phyloP scores from a whole-genome alignment of 495 filamentous ascomycete genomes.

The Ascodesmis nigricans region DNA sequence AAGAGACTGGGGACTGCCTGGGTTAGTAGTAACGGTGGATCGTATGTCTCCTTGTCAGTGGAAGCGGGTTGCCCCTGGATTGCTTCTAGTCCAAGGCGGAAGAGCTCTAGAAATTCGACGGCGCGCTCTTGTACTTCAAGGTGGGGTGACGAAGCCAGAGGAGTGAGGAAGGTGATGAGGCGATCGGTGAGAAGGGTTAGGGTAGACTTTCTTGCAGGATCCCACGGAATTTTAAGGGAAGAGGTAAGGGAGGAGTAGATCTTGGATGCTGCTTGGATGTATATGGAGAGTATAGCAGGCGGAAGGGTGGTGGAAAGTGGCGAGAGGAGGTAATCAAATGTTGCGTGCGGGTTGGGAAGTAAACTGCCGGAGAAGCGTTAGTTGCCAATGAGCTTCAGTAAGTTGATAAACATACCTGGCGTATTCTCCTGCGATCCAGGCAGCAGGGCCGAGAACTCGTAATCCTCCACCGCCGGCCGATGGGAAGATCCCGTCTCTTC shows the following conservation, averaged over 20 bases:
- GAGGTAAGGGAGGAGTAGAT: slow-evolving; percentile 46
- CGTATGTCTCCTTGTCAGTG: slow-evolving; percentile 29
- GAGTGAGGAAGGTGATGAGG: slow-evolving; percentile 59
- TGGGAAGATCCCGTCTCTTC: slow-evolving; percentile 28
- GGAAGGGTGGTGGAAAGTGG: slow-evolving; percentile 36
- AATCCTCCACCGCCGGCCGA: slow-evolving; percentile 25
- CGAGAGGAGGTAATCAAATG: slow-evolving; percentile 52
- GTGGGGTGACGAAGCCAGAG: slow-evolving; percentile 53
- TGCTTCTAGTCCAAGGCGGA: slow-evolving; percentile 66
- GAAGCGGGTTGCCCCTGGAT: slow-evolving; percentile 38
- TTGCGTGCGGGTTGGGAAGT: slow-evolving; percentile 39
- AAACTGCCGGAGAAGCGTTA: slow-evolving; percentile 2
- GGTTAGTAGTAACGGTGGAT: slow-evolving; percentile 59
- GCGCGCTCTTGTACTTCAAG: slow-evolving; percentile 92
- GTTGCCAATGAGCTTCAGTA: neutral
- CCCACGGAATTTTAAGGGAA: slow-evolving; percentile 35
- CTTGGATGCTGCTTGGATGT: slow-evolving; percentile 73
- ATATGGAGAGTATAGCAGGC: slow-evolving; percentile 43
- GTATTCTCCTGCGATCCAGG: slow-evolving; percentile 81
- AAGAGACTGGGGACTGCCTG: slow-evolving; percentile 79
- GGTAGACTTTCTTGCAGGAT: slow-evolving; percentile 40
- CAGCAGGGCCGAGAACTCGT: slow-evolving; percentile 42
- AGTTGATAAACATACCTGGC: slow-evolving; percentile 26
- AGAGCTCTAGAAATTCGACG: slow-evolving; percentile 74
- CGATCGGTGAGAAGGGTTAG: slow-evolving; percentile 54